These are phyloP conservation scores for Allomyces macrogynus DNA, from an alignment of 192 early-diverging fungal genomes.

Conservation along the genomic window DNA sequence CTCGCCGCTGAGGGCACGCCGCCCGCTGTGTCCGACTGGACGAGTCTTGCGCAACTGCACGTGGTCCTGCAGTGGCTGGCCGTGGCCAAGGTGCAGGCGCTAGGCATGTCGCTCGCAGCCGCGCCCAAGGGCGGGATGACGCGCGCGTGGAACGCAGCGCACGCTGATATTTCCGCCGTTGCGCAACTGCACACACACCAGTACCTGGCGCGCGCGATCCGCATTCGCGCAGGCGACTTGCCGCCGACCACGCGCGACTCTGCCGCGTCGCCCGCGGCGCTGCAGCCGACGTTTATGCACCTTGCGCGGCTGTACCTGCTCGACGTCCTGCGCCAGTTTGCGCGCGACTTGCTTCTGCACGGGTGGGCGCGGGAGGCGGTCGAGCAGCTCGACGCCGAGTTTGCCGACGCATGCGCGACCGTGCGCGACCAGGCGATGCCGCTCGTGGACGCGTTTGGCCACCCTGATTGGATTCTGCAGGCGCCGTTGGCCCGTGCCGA, in stretches of 20 bases:
- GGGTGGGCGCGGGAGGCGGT: conserved; percentile 22
- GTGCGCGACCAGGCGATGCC: conserved; percentile 26
- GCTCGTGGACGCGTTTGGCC: conserved; percentile 28
- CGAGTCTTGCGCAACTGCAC: conserved; percentile 15
- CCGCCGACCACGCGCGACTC: conserved; percentile 1
- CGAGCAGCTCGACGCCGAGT: conserved; percentile 15
- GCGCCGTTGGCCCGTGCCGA: conserved; percentile 36
- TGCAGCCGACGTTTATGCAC: conserved; percentile 15
- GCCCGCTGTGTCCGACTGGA: conserved; percentile 15
- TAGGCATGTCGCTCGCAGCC: not conserved
- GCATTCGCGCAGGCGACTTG: conserved; percentile 5
- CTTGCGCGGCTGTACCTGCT: conserved; percentile 21
- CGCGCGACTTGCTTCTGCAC: conserved; percentile 20
- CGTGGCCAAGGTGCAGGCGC: not conserved
- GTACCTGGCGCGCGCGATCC: conserved; percentile 6
- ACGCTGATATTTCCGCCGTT: not conserved
- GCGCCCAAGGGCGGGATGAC: not conserved
- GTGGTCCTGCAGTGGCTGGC: conserved; percentile 6
- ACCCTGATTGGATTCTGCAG: conserved; percentile 33
- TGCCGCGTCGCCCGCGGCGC: not conserved
- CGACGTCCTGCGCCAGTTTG: conserved; percentile 17
- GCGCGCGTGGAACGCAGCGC: not conserved
- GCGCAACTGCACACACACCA: conserved; percentile 13
- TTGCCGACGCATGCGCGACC: conserved; percentile 19
- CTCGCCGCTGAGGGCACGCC: conserved; percentile 12